phyloP scores from a whole-genome alignment of 495 filamentous ascomycete genomes.

The Immersiella caudata region DNA sequence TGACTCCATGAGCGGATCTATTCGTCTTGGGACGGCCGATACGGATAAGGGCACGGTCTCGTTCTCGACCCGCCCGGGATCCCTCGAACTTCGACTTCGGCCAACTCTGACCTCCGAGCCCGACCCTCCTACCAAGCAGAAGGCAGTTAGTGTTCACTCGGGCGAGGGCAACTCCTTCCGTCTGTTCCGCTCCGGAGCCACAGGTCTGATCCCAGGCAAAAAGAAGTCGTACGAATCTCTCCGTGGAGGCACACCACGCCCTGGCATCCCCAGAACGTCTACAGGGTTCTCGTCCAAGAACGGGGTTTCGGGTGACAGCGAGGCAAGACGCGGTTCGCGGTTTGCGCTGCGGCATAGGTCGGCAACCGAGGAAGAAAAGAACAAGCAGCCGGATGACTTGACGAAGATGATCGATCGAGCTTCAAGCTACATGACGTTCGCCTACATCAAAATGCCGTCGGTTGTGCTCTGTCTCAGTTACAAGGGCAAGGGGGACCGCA shows the following conservation, averaged over 20 bases:
- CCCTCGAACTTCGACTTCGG: slow-evolving; percentile 74
- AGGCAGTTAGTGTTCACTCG: slow-evolving; percentile 52
- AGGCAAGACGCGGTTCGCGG: slow-evolving; percentile 54
- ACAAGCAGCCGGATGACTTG: slow-evolving; percentile 79
- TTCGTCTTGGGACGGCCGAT: slow-evolving; percentile 36
- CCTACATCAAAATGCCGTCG: slow-evolving; percentile 91
- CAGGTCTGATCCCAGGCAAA: slow-evolving; percentile 50
- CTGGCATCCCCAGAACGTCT: slow-evolving; percentile 54
- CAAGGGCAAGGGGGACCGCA: slow-evolving; percentile 93
- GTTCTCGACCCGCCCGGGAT: slow-evolving; percentile 61
- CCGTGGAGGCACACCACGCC: slow-evolving; percentile 50
- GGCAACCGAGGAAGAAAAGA: slow-evolving; percentile 43
- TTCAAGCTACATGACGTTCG: slow-evolving; percentile 95
- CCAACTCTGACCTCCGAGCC: slow-evolving; percentile 73
- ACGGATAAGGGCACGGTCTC: slow-evolving; percentile 40
- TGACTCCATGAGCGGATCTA: slow-evolving; percentile 39
- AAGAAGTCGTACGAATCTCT: slow-evolving; percentile 72
- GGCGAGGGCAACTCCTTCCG: slow-evolving; percentile 56
- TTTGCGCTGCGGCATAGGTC: slow-evolving; percentile 47
- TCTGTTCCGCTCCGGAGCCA: slow-evolving; percentile 50
- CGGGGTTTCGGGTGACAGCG: slow-evolving; percentile 42
- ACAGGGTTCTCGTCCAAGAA: slow-evolving; percentile 52
- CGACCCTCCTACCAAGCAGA: slow-evolving; percentile 48
- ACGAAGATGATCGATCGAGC: slow-evolving; percentile 96
- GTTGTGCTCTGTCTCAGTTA: slow-evolving; percentile 95